These are phyloP conservation scores for Botryotinia globosa DNA, from an alignment of 2,329 filamentous ascomycete genomes.

Conservation along the genomic window DNA sequence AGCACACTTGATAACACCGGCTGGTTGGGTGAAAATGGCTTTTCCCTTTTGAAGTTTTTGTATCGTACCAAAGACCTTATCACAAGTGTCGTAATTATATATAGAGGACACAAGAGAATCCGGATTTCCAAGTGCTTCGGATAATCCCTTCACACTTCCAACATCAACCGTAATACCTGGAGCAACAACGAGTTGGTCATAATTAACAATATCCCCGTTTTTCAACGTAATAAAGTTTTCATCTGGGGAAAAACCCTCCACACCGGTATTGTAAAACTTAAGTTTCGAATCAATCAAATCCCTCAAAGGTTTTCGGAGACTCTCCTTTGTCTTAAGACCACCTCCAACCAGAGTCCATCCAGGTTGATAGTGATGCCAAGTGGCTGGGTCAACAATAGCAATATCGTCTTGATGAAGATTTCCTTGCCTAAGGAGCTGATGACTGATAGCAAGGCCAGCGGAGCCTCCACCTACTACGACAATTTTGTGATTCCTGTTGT, in stretches of 20 bases:
- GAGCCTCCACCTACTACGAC: conserved; percentile 66
- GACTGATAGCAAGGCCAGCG: conserved; percentile 63
- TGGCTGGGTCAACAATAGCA: conserved; percentile 60
- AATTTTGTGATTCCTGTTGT: conserved; percentile 55
- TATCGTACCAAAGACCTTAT: conserved; percentile 52
- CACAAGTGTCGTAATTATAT: conserved; percentile 54
- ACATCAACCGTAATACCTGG: conserved; percentile 56
- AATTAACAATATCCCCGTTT: conserved; percentile 55
- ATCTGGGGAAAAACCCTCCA: conserved; percentile 52
- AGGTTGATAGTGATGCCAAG: conserved; percentile 66
- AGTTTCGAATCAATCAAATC: conserved; percentile 57
- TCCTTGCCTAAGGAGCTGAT: conserved; percentile 62
- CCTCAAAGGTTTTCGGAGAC: conserved; percentile 51
- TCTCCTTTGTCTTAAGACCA: conserved; percentile 60
- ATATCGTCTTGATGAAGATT: conserved; percentile 59
- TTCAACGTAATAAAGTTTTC: conserved; percentile 55
- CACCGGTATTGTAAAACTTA: conserved; percentile 55
- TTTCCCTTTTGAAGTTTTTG: conserved; percentile 48
- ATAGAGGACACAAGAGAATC: conserved; percentile 53
- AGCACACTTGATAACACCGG: conserved; percentile 58
- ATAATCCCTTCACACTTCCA: conserved; percentile 52
- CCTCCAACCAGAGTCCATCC: conserved; percentile 69
- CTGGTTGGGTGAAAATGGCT: conserved; percentile 59
- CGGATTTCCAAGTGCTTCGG: conserved; percentile 52
- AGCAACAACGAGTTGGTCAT: conserved; percentile 63